Evolutionary conservation across 345 rosid species (phyloP).

Genomic region (Pelargonium nanum): DNA sequence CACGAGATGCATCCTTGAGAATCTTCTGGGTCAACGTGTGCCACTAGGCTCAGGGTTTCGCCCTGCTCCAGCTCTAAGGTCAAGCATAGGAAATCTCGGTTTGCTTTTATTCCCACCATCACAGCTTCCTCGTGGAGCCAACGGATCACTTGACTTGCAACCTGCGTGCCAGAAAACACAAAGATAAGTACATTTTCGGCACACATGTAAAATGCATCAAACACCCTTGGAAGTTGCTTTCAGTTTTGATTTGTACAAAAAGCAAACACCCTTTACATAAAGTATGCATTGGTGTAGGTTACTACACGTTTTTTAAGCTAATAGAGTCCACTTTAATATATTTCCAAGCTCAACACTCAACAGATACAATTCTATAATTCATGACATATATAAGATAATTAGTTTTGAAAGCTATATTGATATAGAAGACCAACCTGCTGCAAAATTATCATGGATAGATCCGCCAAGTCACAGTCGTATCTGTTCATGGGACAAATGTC

Average conservation of each 20-base stretch:
- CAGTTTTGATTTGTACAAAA: too few relatives aligned
- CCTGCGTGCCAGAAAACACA: constrained; percentile 31
- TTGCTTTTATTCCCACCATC: constrained; percentile 66
- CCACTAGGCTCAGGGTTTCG: constrained; percentile 69
- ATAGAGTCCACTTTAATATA: not conserved
- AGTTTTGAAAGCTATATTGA: not conserved
- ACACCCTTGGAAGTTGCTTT: too few relatives aligned
- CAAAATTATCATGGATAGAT: constrained; percentile 66
- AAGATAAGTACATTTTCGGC: constrained; percentile 2
- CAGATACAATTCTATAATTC: not conserved
- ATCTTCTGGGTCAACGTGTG: constrained; percentile 75
- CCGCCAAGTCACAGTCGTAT: constrained; percentile 66
- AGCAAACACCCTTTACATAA: too few relatives aligned
- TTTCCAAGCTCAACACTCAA: not conserved
- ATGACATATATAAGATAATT: not conserved
- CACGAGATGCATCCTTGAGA: constrained; percentile 65
- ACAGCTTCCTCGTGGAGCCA: constrained; percentile 93
- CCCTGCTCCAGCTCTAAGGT: constrained; percentile 81
- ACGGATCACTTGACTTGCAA: constrained; percentile 85
- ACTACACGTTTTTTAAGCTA: too few relatives aligned
- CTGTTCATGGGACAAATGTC: constrained; percentile 55
- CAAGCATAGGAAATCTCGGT: constrained; percentile 56
- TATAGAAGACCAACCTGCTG: constrained; percentile 57
- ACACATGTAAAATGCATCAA: not conserved
- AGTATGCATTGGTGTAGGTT: too few relatives aligned